Base-by-base conservation (phyloP, 352 stramenopile genomes). In the Pythium apleroticum region DNA sequence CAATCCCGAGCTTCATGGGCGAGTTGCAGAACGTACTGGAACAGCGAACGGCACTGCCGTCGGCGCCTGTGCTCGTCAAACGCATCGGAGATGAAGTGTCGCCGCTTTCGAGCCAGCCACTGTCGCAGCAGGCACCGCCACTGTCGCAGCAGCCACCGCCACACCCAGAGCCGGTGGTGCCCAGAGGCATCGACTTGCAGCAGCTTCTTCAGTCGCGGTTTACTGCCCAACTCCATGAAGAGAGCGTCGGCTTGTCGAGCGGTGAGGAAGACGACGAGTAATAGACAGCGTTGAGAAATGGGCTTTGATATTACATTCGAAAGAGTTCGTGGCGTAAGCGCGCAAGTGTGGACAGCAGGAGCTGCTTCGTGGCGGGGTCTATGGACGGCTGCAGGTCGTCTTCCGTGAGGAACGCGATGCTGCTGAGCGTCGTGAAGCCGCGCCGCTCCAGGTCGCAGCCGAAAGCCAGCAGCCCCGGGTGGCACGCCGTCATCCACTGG, bases 401-500 rank as follows among this genome's bases (percentile, higher is more conserved):
- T 49, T 90, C 83, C 0, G 83, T 90, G 27, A 91, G 67, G 39
- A 46, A 46, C 17, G 39, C 39, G 39, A 46, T 46, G 39, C 39
- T 46, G 55, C 78, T 88, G 22, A 94, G 76, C 41, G 86, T 90
- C 7, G 63, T 71, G 66, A 86, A 94, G 30, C 85, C 85, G 24
- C 83, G 74, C 15, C 72, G 71, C 56, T 94, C 86, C 39, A 94
- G 75, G 7, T 74, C 60, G 20, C 75, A 63, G 6, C 84, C 81
- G 33, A 91, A 90, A 5, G 59, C 63, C 20, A 88, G 84, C 28
- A 94, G 68, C 10, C 78, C 78, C 17, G 78, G 73, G 60, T 91
- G 78, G 39, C 84, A 90, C n/a, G 85, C 85, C 37, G 68, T 87
- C 80, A 92, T 90, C 84, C 86, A 94, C 72, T 94, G 84, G 50